Conservation (phyloP, 352 stramenopile species). For the Peronospora belbahrii region DNA sequence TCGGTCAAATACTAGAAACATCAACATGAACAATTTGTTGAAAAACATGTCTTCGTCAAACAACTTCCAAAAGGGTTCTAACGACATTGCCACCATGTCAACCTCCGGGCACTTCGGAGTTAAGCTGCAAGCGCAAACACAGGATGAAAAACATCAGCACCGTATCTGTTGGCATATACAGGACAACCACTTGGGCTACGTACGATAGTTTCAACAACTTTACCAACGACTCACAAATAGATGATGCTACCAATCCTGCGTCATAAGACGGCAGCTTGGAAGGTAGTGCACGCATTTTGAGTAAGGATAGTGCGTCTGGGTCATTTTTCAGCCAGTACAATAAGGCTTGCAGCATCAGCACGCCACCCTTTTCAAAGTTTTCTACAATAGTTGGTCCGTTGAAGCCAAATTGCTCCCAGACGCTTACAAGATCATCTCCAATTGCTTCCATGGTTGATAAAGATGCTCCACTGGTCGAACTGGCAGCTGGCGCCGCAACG, state of each 20-base stretch:
- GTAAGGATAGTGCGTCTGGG: slow-evolving; percentile 27
- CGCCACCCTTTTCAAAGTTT: slow-evolving; percentile 76
- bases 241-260: slow-evolving; percentile 53
- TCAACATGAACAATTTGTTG: slow-evolving; percentile 65
- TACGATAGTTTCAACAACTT: slow-evolving; percentile 71
- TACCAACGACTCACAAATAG: slow-evolving; percentile 63
- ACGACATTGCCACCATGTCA: slow-evolving; percentile 67
- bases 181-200: slow-evolving; percentile 7
- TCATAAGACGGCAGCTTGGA: slow-evolving; percentile 55
- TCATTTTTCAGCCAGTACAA: slow-evolving; percentile 63
- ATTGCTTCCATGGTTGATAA: slow-evolving; percentile 11
- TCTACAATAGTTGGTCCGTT: slow-evolving; percentile 48
- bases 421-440: slow-evolving; percentile 32
- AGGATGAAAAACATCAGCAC: slow-evolving; percentile 4
- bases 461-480: slow-evolving; percentile 11
- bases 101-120: slow-evolving; percentile 52
- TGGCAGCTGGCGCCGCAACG: slow-evolving; percentile 9
- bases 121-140: slow-evolving; percentile 26
- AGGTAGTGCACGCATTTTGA: slow-evolving; percentile 51
- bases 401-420: slow-evolving; percentile 76
- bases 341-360: slow-evolving; percentile 56
- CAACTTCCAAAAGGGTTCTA: slow-evolving; percentile 78
- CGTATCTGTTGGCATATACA: slow-evolving; percentile 1
- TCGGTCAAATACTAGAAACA: slow-evolving; percentile 72
- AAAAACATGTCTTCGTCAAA: slow-evolving; percentile 79